Percentiles rank a stretch among this genome's conserved stretches.
These are phyloP conservation scores for Prunus fruticosa DNA, from an alignment of 306 rosid species.

Conservation along the genomic window DNA sequence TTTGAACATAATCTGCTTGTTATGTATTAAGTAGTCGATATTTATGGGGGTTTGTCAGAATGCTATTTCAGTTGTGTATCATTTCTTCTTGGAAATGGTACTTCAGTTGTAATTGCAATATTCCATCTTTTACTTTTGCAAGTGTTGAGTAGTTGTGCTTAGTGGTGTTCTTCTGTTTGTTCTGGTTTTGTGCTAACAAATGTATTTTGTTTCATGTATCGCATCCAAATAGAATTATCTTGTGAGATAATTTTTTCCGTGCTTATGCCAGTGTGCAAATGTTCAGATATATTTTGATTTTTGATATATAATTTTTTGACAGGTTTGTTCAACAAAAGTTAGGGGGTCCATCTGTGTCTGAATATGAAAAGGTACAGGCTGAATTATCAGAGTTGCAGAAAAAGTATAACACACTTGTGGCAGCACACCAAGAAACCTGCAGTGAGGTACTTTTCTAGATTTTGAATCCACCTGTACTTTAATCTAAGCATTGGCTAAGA, in stretches of 20 bases:
- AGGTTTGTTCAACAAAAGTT: conserved; percentile 87
- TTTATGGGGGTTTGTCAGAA: background rate
- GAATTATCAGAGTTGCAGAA: conserved; percentile 72
- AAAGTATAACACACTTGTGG: conserved; percentile 55
- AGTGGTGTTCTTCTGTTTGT: background rate
- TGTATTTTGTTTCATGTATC: background rate
- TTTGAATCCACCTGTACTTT: background rate
- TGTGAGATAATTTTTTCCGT: background rate
- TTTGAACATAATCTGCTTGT: background rate
- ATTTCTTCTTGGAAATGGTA: background rate
- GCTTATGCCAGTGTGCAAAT: background rate
- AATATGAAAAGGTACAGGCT: conserved; percentile 70
- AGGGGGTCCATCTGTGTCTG: conserved; percentile 71
- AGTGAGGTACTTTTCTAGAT: conserved; percentile 51
- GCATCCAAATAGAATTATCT: background rate
- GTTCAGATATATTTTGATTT: background rate
- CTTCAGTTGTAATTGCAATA: background rate
- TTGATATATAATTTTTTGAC: conserved; percentile 16
- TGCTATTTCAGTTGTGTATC: background rate
- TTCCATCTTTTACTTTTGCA: background rate
- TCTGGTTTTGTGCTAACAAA: background rate
- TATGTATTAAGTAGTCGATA: background rate
- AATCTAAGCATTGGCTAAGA: background rate
- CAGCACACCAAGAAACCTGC: conserved; percentile 64
- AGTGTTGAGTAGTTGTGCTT: background rate